Percentiles rank a stretch among this genome's conserved stretches.
Evolutionary conservation across 768 basidiomycete species (phyloP).

Genomic region (Serpula lacrymans): DNA sequence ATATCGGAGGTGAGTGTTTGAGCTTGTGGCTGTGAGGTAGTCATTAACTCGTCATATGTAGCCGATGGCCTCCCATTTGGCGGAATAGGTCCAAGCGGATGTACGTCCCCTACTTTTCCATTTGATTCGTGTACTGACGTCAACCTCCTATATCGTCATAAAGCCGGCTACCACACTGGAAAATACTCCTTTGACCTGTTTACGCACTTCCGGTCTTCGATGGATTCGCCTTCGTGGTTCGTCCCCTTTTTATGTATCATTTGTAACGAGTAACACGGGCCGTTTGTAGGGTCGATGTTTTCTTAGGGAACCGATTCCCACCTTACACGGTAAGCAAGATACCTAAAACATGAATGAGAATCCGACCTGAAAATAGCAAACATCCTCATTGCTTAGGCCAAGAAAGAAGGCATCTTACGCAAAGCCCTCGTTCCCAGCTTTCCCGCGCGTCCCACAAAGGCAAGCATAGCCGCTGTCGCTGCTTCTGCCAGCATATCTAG

Average conservation of each 20-base stretch:
- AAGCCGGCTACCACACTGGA: slow-evolving; percentile 68
- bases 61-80: slow-evolving; percentile 71
- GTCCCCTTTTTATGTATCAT: not conserved
- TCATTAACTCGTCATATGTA: slow-evolving; percentile 25
- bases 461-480: too few species aligned
- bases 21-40: not conserved
- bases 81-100: slow-evolving; percentile 68
- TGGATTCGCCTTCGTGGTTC: slow-evolving; percentile 38
- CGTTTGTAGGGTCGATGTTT: slow-evolving; percentile 17
- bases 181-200: slow-evolving; percentile 77
- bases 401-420: slow-evolving; percentile 22
- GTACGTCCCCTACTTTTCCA: slow-evolving; percentile 38
- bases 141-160: not conserved
- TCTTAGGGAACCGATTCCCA: slow-evolving; percentile 26
- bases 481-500: too few species aligned
- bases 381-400: too few species aligned
- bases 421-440: slow-evolving; percentile 11
- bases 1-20: slow-evolving; percentile 45
- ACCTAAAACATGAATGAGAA: not conserved
- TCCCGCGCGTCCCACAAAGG: slow-evolving; percentile 19
- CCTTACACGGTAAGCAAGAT: slow-evolving; percentile 21
- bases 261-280: slow-evolving; percentile 3
- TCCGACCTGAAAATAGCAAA: too few species aligned
- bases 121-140: not conserved
- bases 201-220: slow-evolving; percentile 64